Percentiles rank a stretch among this genome's conserved stretches.
Evolutionary conservation across 2,329 filamentous ascomycete species (phyloP).

Genomic region (Fusarium sp.): DNA sequence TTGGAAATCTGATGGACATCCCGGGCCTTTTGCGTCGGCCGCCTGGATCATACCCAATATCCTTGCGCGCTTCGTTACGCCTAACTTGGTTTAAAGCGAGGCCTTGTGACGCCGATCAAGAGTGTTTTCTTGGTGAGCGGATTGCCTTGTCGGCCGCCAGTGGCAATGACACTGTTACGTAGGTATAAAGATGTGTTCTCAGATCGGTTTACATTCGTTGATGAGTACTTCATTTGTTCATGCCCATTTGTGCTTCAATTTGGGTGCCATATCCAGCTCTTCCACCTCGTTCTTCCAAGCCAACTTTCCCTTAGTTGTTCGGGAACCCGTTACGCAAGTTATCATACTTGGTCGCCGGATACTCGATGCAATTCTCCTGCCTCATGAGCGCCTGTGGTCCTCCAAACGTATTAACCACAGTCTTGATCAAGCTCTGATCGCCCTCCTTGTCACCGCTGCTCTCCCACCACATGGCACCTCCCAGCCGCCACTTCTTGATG

Average conservation of each 20-base stretch:
- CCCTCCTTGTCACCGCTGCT: conserved; percentile 80
- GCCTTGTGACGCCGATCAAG: background rate
- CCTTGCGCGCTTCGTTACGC: background rate
- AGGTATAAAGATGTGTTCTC: background rate
- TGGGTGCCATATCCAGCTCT: background rate
- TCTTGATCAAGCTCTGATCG: conserved; percentile 74
- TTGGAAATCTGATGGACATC: background rate
- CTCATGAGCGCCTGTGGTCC: conserved; percentile 62
- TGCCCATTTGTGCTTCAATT: background rate
- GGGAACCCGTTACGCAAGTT: conserved; percentile 72
- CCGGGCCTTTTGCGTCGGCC: background rate
- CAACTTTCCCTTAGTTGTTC: conserved; percentile 48
- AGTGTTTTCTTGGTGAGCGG: background rate
- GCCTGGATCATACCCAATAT: background rate
- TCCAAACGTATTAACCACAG: conserved; percentile 70
- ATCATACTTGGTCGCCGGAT: conserved; percentile 76
- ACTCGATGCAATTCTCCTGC: conserved; percentile 70
- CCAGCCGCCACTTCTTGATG: conserved; percentile 74
- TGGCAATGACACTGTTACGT: background rate
- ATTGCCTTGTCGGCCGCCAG: background rate
- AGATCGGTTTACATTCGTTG: background rate
- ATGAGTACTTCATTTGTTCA: background rate
- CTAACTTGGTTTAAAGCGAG: no score
- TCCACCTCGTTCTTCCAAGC: background rate
- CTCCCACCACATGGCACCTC: conserved; percentile 99